These are phyloP conservation scores for Ascochyta fabae DNA, from an alignment of 2,329 filamentous ascomycete species.

Conservation along the genomic window DNA sequence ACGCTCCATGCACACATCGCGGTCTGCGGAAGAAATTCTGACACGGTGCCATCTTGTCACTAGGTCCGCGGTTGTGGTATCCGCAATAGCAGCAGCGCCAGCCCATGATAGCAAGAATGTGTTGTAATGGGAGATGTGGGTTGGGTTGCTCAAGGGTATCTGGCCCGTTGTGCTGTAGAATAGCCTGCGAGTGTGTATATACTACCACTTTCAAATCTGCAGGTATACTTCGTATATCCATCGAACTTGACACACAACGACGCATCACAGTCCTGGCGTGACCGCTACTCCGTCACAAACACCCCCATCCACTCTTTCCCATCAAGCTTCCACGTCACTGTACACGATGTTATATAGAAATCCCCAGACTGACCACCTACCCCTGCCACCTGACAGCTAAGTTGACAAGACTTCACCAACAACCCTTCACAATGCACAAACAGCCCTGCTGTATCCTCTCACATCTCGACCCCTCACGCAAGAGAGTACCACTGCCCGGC, in stretches of 20 bases:
- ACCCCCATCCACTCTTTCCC: no score
- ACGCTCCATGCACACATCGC: not conserved
- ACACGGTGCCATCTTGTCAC: not conserved
- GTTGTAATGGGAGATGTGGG: no score
- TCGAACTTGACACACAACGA: no score
- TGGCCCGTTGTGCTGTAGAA: not conserved
- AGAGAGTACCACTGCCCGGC: no score
- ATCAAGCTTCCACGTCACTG: no score
- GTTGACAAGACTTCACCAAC: not conserved
- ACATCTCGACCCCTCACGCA: not conserved
- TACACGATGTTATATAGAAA: no score
- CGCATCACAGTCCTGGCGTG: no score
- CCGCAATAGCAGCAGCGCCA: conserved; percentile 12
- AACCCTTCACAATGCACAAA: not conserved
- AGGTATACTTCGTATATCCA: not conserved
- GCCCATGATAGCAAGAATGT: not conserved
- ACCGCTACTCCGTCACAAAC: no score
- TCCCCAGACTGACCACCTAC: no score
- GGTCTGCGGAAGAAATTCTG: conserved; percentile 1
- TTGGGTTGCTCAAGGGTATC: no score
- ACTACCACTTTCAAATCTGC: not conserved
- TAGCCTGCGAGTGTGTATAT: not conserved
- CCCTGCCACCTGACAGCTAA: not conserved
- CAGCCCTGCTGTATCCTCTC: not conserved
- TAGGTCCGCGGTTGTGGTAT: conserved; percentile 3